These are phyloP conservation scores for Arthrobotrys pseudoclavata DNA, from an alignment of 2,329 filamentous ascomycete genomes.

Conservation along the genomic window DNA sequence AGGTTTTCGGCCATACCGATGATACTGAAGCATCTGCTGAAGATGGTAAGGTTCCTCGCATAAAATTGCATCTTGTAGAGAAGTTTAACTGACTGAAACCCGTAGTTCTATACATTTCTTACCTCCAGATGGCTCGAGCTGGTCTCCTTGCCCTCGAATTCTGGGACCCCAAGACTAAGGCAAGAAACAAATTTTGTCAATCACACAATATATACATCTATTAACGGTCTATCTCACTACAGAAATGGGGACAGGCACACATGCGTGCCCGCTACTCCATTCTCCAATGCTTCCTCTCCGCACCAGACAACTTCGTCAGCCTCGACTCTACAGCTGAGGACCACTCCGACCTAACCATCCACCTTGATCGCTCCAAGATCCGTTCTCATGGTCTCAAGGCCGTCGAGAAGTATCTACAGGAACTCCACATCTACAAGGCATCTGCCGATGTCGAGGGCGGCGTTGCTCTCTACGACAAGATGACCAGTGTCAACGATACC, in stretches of 20 bases:
- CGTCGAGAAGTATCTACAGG: constrained; percentile 73
- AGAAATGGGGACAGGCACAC: constrained; percentile 69
- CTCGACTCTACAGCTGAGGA: constrained; percentile 69
- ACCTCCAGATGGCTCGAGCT: constrained; percentile 94
- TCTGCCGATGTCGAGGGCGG: constrained; percentile 73
- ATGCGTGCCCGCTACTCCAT: constrained; percentile 75
- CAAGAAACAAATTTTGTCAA: constrained; percentile 3
- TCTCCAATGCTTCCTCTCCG: constrained; percentile 72
- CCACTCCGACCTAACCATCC: constrained; percentile 69
- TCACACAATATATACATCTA: background rate
- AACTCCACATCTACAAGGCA: constrained; percentile 74
- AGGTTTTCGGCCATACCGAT: constrained; percentile 67
- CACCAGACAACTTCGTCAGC: constrained; percentile 70
- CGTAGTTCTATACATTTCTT: constrained; percentile 83
- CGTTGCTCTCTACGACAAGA: constrained; percentile 72
- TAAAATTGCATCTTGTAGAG: background rate
- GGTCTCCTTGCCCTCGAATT: constrained; percentile 89
- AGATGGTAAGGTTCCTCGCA: constrained; percentile 65
- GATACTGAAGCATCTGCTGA: constrained; percentile 65
- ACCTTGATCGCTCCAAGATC: constrained; percentile 73
- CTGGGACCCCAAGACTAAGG: constrained; percentile 71
- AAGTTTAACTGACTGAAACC: background rate
- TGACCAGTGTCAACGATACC: constrained; percentile 71
- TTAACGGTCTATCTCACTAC: constrained; percentile 17
- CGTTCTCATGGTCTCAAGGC: constrained; percentile 72